phyloP scores from a whole-genome alignment of 2,329 filamentous ascomycete genomes.

The Passalora sequoiae region DNA sequence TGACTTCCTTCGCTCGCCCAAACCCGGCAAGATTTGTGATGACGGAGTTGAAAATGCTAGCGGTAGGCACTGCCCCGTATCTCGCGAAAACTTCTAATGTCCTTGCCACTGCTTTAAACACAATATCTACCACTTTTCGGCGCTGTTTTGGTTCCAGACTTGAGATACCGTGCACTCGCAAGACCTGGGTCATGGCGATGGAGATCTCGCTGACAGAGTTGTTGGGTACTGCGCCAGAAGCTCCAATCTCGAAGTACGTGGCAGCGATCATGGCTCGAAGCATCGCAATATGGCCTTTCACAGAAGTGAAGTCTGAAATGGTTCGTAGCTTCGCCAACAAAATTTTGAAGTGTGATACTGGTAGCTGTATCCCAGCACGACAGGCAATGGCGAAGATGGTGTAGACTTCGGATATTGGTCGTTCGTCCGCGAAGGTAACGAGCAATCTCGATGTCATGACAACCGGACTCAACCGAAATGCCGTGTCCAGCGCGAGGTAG shows the following conservation, averaged over 20 bases:
- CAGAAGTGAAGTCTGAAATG: conserved; percentile 15
- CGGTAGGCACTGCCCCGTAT: conserved; percentile 26
- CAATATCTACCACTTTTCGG: conserved; percentile 19
- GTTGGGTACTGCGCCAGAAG: conserved; percentile 33
- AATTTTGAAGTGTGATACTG: conserved; percentile 30
- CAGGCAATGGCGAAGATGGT: conserved; percentile 46
- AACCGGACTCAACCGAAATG: conserved; percentile 44
- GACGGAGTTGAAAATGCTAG: conserved; percentile 36
- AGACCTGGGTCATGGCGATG: conserved; percentile 28
- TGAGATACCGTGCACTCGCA: conserved; percentile 23
- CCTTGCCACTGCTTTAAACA: conserved; percentile 27
- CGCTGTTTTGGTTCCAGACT: conserved; percentile 17
- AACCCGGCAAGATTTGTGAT: conserved; percentile 34
- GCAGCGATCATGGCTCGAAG: conserved; percentile 40
- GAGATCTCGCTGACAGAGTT: conserved; percentile 39
- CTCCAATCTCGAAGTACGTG: conserved; percentile 40
- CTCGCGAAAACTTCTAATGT: conserved; percentile 30
- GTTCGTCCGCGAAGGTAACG: conserved; percentile 42
- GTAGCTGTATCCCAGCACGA: conserved; percentile 39
- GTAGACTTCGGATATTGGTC: conserved; percentile 45
- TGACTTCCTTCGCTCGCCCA: conserved; percentile 26
- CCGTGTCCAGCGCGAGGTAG: conserved; percentile 48
- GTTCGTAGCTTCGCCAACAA: conserved; percentile 33
- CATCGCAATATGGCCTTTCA: conserved; percentile 13
- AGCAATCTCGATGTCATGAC: conserved; percentile 41